Evolutionary conservation across 768 basidiomycete genomes (phyloP).

Genomic region (Mycena haematopus): DNA sequence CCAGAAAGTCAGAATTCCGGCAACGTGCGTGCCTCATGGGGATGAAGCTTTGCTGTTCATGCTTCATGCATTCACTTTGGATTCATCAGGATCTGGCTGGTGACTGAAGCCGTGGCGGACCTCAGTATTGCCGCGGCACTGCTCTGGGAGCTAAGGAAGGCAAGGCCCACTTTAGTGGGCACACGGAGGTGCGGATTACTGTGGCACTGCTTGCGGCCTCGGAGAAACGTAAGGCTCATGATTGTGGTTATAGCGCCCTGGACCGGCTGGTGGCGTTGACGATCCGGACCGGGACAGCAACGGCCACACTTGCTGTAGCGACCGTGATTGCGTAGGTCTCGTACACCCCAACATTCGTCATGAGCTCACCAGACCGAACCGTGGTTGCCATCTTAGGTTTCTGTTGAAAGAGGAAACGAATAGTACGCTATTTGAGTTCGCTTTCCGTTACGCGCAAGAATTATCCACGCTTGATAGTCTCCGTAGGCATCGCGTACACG

Average conservation of each 20-base stretch:
- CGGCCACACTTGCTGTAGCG: conserved; percentile 15
- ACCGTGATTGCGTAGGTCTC: conserved; percentile 5
- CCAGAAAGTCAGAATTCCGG: conserved; percentile 9
- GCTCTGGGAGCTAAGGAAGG: conserved; percentile 12
- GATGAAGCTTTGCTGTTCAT: conserved; percentile 11
- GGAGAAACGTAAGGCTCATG: neutral
- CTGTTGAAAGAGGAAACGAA: neutral
- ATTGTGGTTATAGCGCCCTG: neutral
- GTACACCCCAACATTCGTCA: neutral
- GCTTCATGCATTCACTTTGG: conserved; percentile 1
- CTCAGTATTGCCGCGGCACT: conserved; percentile 18
- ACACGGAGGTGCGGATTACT: neutral
- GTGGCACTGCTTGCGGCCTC: neutral
- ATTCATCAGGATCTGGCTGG: conserved; percentile 7
- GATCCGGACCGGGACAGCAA: conserved; percentile 10
- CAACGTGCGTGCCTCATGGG: conserved; percentile 17
- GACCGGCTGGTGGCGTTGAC: conserved; percentile 10
- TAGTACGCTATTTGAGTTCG: too few species aligned
- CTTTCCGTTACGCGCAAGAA: too few species aligned
- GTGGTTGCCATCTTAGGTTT: conserved; percentile 7
- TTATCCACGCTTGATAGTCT: too few species aligned
- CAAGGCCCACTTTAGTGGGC: conserved; percentile 1
- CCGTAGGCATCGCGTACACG: too few species aligned
- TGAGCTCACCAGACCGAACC: conserved; percentile 11
- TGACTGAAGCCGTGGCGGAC: neutral